Evolutionary conservation across 2,329 filamentous ascomycete genomes (phyloP), one percentile per base, ranked within the genome.

Genomic region (Allantophomopsis lycopodina): DNA sequence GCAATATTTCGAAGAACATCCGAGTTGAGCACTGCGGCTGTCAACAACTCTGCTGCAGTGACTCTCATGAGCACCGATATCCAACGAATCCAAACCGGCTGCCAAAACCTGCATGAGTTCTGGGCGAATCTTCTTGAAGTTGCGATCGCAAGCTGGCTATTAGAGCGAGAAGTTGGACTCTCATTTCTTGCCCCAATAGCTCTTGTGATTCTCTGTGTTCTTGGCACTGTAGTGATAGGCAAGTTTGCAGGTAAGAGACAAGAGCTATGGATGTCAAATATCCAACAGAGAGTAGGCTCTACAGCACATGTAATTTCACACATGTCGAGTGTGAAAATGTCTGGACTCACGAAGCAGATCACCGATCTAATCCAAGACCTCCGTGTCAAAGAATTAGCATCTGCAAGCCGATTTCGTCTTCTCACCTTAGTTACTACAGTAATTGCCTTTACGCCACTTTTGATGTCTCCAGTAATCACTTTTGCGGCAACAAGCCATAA

Each of bases 41-140:
- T 49, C 6, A 54, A 56, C 14, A 52, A 60, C 31, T 51, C 55
- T 6, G 56, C 57, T 4, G 52, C 60, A 1, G 50, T 62, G 13
- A 63, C 60, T 2, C 52, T 63, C 36, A 64, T 64, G 60, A 62
- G 60, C 38, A 56, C 60, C 11, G 61, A 63, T 55, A 58, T 62
- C 6, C 59, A 63, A 13, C 53, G 56, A 15, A 61, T 64, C 28
- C 45, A 55, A 4, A 51, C 55, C 15, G 58, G 58, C 2, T 42
- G 55, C 17, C 55, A 43, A 0, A 39, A 44, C 0, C 39, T 60
- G 1, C 55, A 61, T 41, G 58, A 60, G 4, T 48, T 57, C 14
- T 63, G 60, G 61, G 57, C 59, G 6, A 51, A 50, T n/a, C 41
- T 56, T 2, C 34, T 62, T 4, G 55, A 63, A 21, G 47, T 62